phyloP scores from a whole-genome alignment of 345 rosid species.

The Barbarea vulgaris region DNA sequence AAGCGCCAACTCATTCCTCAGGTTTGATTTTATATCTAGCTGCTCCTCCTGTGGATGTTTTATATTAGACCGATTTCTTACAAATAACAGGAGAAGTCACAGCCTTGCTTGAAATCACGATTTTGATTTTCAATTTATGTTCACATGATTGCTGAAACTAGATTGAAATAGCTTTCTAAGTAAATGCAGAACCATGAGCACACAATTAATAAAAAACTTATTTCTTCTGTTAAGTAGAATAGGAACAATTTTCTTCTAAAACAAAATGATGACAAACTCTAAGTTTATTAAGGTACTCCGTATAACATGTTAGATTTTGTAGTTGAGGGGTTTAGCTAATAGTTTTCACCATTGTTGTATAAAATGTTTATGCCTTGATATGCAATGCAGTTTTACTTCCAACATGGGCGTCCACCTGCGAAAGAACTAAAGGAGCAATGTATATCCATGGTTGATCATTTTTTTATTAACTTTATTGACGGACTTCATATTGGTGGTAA shows the following conservation, averaged over 20 bases:
- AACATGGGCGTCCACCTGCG: slow-evolving; percentile 74
- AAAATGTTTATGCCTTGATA: slow-evolving; percentile 14
- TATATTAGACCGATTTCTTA: not conserved
- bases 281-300: not conserved
- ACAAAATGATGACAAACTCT: not conserved
- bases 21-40: slow-evolving; percentile 48
- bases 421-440: slow-evolving; percentile 71
- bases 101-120: slow-evolving; percentile 9
- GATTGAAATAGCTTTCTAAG: not conserved
- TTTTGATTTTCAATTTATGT: not conserved
- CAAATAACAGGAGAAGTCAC: not conserved
- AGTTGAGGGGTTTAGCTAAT: slow-evolving; percentile 7
- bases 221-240: not conserved
- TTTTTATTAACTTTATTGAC: slow-evolving; percentile 55
- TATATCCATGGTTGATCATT: slow-evolving; percentile 54
- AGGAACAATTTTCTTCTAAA: not conserved
- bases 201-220: not conserved
- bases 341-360: not conserved
- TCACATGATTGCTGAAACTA: slow-evolving; percentile 9
- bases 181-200: not conserved
- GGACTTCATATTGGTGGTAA: slow-evolving; percentile 75
- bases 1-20: slow-evolving; percentile 76
- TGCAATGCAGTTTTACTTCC: slow-evolving; percentile 79
- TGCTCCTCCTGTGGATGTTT: slow-evolving; percentile 7
- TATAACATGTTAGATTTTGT: slow-evolving; percentile 11